phyloP scores from a whole-genome alignment of 805 yeast genomes.

The Ascoidea asiatica region DNA sequence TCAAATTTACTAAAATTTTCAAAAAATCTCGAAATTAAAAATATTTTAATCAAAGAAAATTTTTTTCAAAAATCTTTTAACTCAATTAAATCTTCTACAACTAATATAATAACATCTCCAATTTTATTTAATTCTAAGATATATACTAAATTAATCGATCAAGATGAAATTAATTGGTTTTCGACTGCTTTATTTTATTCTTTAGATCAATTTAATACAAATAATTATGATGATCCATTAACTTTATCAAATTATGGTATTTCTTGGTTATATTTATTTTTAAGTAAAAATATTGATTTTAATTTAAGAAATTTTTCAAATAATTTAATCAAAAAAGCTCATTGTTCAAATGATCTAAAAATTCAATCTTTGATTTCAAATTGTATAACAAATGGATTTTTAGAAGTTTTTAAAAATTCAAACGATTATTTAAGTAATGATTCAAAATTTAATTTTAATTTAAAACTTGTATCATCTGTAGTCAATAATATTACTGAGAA shows the following conservation, averaged over 20 bases:
- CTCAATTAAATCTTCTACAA: neutral
- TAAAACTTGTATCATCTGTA: constrained; percentile 21
- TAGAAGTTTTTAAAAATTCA: neutral
- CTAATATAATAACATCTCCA: constrained; percentile 25
- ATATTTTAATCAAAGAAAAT: neutral
- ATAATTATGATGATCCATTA: no score
- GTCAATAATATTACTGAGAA: constrained; percentile 24
- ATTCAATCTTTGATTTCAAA: neutral
- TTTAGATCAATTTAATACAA: no score
- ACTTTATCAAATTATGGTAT: constrained; percentile 9
- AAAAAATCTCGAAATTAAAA: no score
- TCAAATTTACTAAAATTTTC: no score
- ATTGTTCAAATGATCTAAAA: neutral
- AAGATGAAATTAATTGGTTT: constrained; percentile 39
- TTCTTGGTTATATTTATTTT: constrained; percentile 2
- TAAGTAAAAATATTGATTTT: constrained; percentile 1
- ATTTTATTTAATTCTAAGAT: constrained; percentile 33
- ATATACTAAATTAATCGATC: constrained; percentile 31
- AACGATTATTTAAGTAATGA: constrained; percentile 7
- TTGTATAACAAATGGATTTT: neutral
- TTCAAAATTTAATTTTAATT: constrained; percentile 14
- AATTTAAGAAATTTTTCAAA: constrained; percentile 6
- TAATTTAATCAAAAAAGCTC: constrained; percentile 10
- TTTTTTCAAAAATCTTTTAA: constrained; percentile 11
- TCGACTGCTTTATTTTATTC: constrained; percentile 24